Evolutionary conservation across 2,329 filamentous ascomycete species (phyloP).

Genomic region (Beauveria sp.): DNA sequence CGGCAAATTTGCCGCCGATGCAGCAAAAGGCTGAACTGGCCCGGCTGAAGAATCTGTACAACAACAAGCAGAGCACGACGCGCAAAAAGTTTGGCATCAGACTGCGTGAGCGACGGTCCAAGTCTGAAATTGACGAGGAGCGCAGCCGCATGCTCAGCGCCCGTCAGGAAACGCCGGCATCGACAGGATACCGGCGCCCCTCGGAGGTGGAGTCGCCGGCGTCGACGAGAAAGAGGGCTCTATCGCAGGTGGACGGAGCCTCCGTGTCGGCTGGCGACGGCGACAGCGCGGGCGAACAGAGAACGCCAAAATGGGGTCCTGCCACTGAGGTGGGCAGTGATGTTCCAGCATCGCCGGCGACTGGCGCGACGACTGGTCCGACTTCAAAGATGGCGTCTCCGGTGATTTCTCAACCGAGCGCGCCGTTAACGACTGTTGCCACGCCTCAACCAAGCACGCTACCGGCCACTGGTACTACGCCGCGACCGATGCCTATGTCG

Average conservation of each 20-base stretch:
- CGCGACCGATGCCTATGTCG: slow-evolving; percentile 1
- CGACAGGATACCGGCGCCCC: not conserved
- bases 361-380: not conserved
- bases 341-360: not conserved
- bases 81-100: slow-evolving; percentile 52
- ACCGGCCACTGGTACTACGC: too few species aligned
- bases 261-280: not conserved
- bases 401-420: not conserved
- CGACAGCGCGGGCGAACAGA: not conserved
- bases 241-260: not conserved
- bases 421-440: too few species aligned
- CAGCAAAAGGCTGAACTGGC: slow-evolving; percentile 26
- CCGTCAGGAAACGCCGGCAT: not conserved
- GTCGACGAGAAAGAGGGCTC: not conserved
- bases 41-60: slow-evolving; percentile 43
- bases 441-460: too few species aligned
- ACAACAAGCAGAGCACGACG: slow-evolving; percentile 48
- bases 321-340: not conserved
- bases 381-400: not conserved
- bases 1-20: slow-evolving; percentile 28
- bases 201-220: not conserved
- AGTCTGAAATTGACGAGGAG: slow-evolving; percentile 37
- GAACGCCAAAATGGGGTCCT: not conserved
- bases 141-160: slow-evolving; percentile 28
- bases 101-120: slow-evolving; percentile 41